Base-by-base conservation (phyloP, 768 basidiomycete genomes). In the Hericium coralloides region DNA sequence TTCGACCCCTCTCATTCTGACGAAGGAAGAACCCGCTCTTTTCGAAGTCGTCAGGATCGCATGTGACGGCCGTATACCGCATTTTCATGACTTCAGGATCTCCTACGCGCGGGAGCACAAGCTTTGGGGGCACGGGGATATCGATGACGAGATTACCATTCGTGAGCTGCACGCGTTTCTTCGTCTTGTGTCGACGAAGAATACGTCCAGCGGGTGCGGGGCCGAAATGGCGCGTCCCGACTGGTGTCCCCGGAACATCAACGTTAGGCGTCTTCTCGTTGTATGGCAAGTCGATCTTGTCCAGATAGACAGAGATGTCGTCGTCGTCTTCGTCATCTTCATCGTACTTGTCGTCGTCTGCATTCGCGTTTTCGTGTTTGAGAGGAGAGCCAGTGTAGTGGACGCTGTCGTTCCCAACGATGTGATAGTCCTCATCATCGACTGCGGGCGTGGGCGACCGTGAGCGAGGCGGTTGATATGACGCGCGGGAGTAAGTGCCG, bases 1-100 rank as follows among this genome's bases (percentile, higher is more conserved):
- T 79, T 54, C 93, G 78, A 31, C 84, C 83, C 59, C 72, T 80
- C 65, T 89, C 81, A 66, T 87, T 87, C 67, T 97, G 95, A 52
- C 94, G 78, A 31, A 98, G 76, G 58, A 85, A 89, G 69, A 91
- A 95, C 12, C 89, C 86, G 49, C 82, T 82, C 66, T 78, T 80
- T 70, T 89, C 84, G 66, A 95, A 97, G 37, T 95, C 87, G 66
- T 98, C 90, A 1, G 95, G 94, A 67, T 94, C 92, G 68, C 93
- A 92, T 10, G 93, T 97, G 5, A 95, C 88, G 0, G 92, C 93
- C 5, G 94, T 93, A 68, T 87, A 92, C 58, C 89, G 76, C 22
- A 84, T 82, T 66, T 81, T 79, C 62, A 74, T 82, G 66, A 85
- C 89, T 70, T 94, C 90, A 48, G 81, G 76, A 63, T 86, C 80